Conservation (phyloP, 2,329 filamentous ascomycete genomes). For the Xylariaceae sp. region DNA sequence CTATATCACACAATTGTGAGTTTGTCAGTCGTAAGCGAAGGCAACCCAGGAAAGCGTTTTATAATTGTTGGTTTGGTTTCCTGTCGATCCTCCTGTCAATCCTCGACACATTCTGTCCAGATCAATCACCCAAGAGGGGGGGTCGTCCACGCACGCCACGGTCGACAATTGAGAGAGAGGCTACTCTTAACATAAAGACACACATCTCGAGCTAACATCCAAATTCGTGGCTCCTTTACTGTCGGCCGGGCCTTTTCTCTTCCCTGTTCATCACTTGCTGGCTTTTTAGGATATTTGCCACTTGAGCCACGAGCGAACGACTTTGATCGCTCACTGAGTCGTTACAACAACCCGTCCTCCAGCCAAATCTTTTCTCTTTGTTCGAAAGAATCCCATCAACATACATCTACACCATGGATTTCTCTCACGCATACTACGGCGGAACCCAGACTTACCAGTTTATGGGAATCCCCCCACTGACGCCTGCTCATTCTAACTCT, state of each 20-base stretch:
- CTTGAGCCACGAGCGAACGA: not conserved
- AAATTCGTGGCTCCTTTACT: not conserved
- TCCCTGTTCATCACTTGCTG: slow-evolving; percentile 6
- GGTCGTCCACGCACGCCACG: not conserved
- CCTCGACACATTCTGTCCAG: not conserved
- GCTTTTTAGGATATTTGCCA: not conserved
- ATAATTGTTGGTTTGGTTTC: not conserved
- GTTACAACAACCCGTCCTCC: slow-evolving; percentile 11
- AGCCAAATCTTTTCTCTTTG: not conserved
- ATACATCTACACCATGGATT: slow-evolving; percentile 44
- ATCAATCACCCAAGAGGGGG: not conserved
- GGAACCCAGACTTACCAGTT: slow-evolving; percentile 51
- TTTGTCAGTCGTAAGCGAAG: not conserved
- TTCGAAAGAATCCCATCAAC: not conserved
- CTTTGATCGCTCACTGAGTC: slow-evolving; percentile 5
- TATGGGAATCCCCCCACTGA: slow-evolving; percentile 50
- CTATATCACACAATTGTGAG: not conserved
- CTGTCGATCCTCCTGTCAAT: not conserved
- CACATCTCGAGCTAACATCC: not conserved
- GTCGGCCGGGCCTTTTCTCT: not conserved
- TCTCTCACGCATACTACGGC: slow-evolving; percentile 48
- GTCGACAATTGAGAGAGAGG: not conserved
- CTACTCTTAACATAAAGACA: not conserved
- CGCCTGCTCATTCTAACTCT: slow-evolving; percentile 53
- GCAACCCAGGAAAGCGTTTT: not conserved